phyloP scores from a whole-genome alignment of 164 flowering plant species.

The Chimonanthus praecox region DNA sequence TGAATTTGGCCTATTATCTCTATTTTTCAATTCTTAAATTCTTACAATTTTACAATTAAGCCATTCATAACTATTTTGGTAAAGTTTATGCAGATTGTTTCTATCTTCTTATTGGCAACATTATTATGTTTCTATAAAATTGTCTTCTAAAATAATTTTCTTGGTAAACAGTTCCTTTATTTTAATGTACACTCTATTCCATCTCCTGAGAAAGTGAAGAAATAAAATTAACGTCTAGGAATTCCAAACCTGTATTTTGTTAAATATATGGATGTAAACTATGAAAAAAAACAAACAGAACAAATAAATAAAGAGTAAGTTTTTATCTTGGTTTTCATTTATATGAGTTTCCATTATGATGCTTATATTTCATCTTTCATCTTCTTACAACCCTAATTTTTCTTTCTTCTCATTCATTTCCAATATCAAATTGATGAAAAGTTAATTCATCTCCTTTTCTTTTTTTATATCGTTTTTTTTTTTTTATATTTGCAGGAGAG shows the following conservation, averaged over 20 bases:
- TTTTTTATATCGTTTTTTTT: too few relatives aligned
- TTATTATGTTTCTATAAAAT: not conserved
- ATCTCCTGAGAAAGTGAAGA: too few relatives aligned
- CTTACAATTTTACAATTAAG: not conserved
- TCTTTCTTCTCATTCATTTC: not conserved
- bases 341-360: not conserved
- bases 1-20: not conserved
- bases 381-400: not conserved
- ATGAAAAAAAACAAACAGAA: not conserved
- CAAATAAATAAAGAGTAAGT: too few relatives aligned
- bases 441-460: conserved; percentile 5
- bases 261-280: too few relatives aligned
- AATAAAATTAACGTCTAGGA: too few relatives aligned
- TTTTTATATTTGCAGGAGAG: conserved; percentile 52
- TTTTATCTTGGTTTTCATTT: not conserved
- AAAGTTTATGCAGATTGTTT: not conserved
- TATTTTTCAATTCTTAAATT: not conserved
- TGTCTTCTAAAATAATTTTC: not conserved
- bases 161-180: not conserved
- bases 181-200: conserved; percentile 13
- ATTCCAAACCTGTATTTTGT: too few relatives aligned
- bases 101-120: not conserved
- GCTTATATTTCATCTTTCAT: not conserved
- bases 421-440: not conserved
- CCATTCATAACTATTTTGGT: not conserved